Conservation (phyloP, 805 yeast species). For the Ogataea ganodermae region DNA sequence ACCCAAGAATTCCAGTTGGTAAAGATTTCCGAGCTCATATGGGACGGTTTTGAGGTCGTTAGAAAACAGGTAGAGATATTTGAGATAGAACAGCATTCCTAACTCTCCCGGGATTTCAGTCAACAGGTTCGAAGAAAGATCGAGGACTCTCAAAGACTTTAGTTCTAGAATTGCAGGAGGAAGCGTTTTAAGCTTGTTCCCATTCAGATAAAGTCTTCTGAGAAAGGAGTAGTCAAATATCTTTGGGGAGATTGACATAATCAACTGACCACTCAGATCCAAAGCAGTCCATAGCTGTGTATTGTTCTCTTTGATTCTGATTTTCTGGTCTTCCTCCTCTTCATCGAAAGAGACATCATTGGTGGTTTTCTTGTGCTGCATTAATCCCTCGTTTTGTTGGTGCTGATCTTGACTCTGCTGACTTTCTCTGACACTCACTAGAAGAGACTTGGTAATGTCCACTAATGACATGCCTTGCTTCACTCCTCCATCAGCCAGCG, state of each 20-base stretch:
- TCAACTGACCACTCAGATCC: conserved; percentile 88
- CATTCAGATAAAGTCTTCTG: conserved; percentile 83
- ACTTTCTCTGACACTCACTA: conserved; percentile 36
- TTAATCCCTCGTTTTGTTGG: conserved; percentile 39
- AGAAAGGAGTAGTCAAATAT: conserved; percentile 81
- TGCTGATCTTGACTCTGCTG: conserved; percentile 27
- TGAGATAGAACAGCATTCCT: conserved; percentile 78
- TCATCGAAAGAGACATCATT: conserved; percentile 46
- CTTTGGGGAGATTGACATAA: conserved; percentile 67
- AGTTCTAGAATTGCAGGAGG: conserved; percentile 72
- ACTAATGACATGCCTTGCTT: conserved; percentile 36
- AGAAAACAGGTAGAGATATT: conserved; percentile 85
- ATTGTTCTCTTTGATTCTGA: conserved; percentile 57
- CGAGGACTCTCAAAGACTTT: conserved; percentile 76
- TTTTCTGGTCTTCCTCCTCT: conserved; percentile 67
- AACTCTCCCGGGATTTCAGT: conserved; percentile 77
- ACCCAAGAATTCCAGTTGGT: conserved; percentile 84
- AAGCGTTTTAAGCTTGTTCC: conserved; percentile 69
- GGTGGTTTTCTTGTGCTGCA: conserved; percentile 39
- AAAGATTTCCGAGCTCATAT: conserved; percentile 79
- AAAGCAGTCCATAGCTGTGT: conserved; percentile 93
- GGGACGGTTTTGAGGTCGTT: conserved; percentile 79
- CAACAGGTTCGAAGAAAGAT: conserved; percentile 76
- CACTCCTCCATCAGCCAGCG: conserved; percentile 38
- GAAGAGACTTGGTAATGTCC: conserved; percentile 42